Evolutionary conservation across 805 yeast species (phyloP), one percentile per base, ranked within the genome.

Genomic region (Osmozyma mogii): DNA sequence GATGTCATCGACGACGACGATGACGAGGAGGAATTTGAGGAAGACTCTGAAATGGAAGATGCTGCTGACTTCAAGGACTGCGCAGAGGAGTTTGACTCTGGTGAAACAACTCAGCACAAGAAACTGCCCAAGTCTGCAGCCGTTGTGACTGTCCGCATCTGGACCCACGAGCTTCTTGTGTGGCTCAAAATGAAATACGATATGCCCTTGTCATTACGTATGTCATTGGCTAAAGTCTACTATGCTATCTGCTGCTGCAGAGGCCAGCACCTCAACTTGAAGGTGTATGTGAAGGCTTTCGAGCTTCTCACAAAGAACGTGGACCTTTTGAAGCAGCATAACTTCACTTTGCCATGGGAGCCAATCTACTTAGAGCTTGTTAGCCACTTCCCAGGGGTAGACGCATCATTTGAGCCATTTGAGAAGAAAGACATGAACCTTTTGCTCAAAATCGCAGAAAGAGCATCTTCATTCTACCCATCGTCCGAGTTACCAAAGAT

Each of bases 111-210:
- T 40, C 78, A 78, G 27, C 77, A 79, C 35, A 77, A 75, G 40
- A 67, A 75, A 7, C 66, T 78, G 1, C 74, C 81, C 2, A 67
- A 70, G 40, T 74, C 84, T 1, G 81, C 92, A 0, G 74, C 92
- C 0, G 78, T 84, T 5, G 75, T 82, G 5, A 70, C 78, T 25
- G 79, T 85, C 6, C 69, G 78, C 30, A 83, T 80, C 35, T 88
- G 96, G 95, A 80, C 96, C 0, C 77, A 80, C 31, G 96, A 87
- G 50, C 65, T 89, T 38, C 70, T 74, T 29, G 78, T 80, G 23
- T 80, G 95, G 72, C 52, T 85, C 31, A 72, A 71, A 43, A 78
- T 81, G 75, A 83, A 84, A 44, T 75, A 81, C 44, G 81, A 80
- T 30, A 67, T 89, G 59, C 96, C 98, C 0, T 43, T 84, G 9